phyloP scores from a whole-genome alignment of 106 monocot species.

The Xerophyta viscosa region DNA sequence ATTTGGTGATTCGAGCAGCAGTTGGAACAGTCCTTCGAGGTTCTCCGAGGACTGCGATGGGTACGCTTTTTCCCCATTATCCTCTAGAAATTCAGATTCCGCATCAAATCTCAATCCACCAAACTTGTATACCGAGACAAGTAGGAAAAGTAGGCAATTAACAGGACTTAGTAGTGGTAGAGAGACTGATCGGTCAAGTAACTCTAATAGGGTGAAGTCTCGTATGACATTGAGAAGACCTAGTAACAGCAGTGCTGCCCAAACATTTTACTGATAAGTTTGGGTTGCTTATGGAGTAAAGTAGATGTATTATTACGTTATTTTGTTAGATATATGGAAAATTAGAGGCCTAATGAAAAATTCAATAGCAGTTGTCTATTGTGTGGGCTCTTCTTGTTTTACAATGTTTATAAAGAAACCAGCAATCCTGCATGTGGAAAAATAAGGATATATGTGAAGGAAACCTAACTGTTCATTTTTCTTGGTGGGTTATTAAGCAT shows the following conservation, averaged over 20 bases:
- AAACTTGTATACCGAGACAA: constrained; percentile 17
- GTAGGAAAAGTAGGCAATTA: constrained; percentile 22
- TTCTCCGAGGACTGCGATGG: constrained; percentile 26
- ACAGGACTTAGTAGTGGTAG: constrained; percentile 19
- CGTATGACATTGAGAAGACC: constrained; percentile 18
- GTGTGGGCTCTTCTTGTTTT: too few species aligned
- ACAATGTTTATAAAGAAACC: too few species aligned
- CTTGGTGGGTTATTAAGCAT: too few species aligned
- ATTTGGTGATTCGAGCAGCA: constrained; percentile 24
- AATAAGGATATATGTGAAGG: too few species aligned
- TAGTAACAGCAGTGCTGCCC: constrained; percentile 5
- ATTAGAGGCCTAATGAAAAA: too few species aligned
- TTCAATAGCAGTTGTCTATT: too few species aligned
- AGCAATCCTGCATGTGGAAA: too few species aligned
- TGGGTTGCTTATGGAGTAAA: too few species aligned
- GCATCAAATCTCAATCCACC: constrained; percentile 8
- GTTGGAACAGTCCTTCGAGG: constrained; percentile 6
- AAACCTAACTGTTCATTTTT: too few species aligned
- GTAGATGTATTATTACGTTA: too few species aligned
- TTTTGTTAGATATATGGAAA: too few species aligned
- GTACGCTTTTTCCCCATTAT: constrained; percentile 7
- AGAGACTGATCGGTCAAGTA: constrained; percentile 6
- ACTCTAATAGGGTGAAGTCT: constrained; percentile 1
- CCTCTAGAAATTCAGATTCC: constrained; percentile 3
- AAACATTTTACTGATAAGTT: constrained; percentile 12